Conservation (phyloP, 768 basidiomycete genomes). For the Cytidiella melzeri region DNA sequence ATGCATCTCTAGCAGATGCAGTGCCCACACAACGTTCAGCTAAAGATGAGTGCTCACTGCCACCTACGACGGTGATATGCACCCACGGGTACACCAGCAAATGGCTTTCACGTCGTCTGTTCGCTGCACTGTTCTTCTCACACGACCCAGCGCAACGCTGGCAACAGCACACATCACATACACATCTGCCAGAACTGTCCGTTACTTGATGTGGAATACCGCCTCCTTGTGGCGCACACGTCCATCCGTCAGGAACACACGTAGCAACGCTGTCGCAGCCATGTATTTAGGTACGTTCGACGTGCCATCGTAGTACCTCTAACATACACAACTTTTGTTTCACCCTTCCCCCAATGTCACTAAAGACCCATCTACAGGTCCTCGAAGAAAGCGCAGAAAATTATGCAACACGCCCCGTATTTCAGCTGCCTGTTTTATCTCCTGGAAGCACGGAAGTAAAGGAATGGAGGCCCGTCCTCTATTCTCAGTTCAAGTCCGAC, state of each 20-base stretch:
- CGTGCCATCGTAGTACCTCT: too few species aligned
- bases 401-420: constrained; percentile 44
- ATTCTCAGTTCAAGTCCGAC: constrained; percentile 50
- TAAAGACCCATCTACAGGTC: constrained; percentile 49
- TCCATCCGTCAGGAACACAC: background rate
- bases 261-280: background rate
- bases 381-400: constrained; percentile 44
- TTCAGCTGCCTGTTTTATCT: constrained; percentile 40
- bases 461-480: constrained; percentile 56
- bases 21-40: background rate
- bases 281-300: background rate
- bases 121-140: background rate
- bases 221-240: background rate
- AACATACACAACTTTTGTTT: too few species aligned
- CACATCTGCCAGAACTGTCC: too few species aligned
- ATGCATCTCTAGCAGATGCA: too few species aligned
- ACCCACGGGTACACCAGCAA: background rate
- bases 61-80: background rate
- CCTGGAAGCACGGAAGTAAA: constrained; percentile 31
- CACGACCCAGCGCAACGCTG: background rate
- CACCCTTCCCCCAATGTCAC: constrained; percentile 6
- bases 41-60: background rate
- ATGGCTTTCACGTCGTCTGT: background rate
- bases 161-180: background rate
- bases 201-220: background rate